phyloP scores from a whole-genome alignment of 306 rosid species.

The Acacia crassicarpa region DNA sequence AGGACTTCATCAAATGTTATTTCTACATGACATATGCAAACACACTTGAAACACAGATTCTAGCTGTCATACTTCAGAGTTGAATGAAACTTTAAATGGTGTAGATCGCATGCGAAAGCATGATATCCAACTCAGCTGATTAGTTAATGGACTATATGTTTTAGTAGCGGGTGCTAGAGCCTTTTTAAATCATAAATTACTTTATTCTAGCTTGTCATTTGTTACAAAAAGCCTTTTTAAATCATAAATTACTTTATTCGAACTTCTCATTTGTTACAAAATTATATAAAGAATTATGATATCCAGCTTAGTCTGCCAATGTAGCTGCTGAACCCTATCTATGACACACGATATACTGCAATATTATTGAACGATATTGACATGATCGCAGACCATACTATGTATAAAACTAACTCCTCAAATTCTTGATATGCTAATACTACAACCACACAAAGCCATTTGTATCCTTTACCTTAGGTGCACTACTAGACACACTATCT shows the following conservation, averaged over 20 bases:
- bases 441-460: background rate
- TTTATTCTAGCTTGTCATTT: background rate
- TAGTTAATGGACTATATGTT: background rate
- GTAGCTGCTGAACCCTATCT: background rate
- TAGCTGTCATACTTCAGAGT: background rate
- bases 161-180: background rate
- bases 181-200: conserved; percentile 11
- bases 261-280: conserved; percentile 4
- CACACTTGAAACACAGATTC: background rate
- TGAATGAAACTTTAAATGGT: background rate
- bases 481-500: background rate
- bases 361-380: background rate
- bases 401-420: background rate
- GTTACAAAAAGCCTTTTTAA: conserved; percentile 20
- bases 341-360: background rate
- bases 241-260: background rate
- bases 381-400: background rate
- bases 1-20: conserved; percentile 18
- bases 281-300: background rate
- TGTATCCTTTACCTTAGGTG: background rate
- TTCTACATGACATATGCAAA: background rate
- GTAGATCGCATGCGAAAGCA: conserved; percentile 1
- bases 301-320: background rate
- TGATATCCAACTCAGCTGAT: background rate
- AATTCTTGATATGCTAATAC: background rate